Base-by-base conservation (phyloP, 2,329 filamentous ascomycete genomes). In the Atkinsonella texensis region DNA sequence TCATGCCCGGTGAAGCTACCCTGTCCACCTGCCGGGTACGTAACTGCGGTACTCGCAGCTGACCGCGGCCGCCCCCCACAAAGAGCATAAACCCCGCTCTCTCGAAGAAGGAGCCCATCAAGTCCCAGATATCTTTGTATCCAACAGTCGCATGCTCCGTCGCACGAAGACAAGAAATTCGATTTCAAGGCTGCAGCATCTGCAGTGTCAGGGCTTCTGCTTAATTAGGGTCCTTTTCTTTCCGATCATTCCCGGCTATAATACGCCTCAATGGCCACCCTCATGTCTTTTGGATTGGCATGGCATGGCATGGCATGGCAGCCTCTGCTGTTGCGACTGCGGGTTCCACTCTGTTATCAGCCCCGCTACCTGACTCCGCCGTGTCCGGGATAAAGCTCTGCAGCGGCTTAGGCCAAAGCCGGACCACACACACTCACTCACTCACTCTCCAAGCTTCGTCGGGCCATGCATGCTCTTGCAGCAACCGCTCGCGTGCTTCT, bases 101-200 rank as follows among this genome's bases (percentile, higher is more conserved):
- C 35, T 4, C 35, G 35, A 28, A 28, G 35, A 15, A 12, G 1
- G 11, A 12, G 35, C n/a, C n/a, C 43, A 9, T 10, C 23, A 12
- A 12, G 17, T 11, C 17, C 15, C 40, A 20, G 12, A 20, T 18
- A 49, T 32, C 28, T 23, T 41, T 49, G 38, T 33, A 44, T 31
- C 41, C 23, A 13, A 46, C n/a, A 46, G 46, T 52, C 51, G 49
- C 51, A 52, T 49, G 51, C 40, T 15, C 15, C 42, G 47, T 52
- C 41, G 42, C 20, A 23, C 20, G 20, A 3, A 23, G 20, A 5
- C 20, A 23, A 3, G 33, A 33, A 7, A 33, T 33, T 35, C 35
- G 35, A 38, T 38, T 38, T 38, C 35, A 38, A 42, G 12, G 40
- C 40, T 18, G 40, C 17, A 42, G 35, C 35, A 42, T 42, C n/a